These are phyloP conservation scores for Fusarium globosum DNA, from an alignment of 2,329 filamentous ascomycete species.

Conservation along the genomic window DNA sequence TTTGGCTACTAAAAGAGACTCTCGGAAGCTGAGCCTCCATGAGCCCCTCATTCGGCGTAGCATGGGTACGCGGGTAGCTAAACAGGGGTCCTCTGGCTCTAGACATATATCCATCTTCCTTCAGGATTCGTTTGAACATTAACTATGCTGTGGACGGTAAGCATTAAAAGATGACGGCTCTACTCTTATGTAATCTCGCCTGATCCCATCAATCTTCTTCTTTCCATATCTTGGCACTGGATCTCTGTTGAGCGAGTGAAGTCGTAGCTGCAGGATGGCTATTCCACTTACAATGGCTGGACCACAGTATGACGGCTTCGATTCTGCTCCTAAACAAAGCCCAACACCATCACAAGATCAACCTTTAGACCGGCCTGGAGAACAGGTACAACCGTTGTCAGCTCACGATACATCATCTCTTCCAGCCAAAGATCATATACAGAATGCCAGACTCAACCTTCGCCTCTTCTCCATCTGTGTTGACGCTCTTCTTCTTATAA, in stretches of 20 bases:
- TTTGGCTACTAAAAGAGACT: neutral
- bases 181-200: neutral
- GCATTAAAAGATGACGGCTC: neutral
- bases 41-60: slow-evolving; percentile 9
- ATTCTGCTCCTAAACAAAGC: neutral
- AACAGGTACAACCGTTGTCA: neutral
- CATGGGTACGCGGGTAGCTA: neutral
- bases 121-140: slow-evolving; percentile 4
- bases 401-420: neutral
- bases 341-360: neutral
- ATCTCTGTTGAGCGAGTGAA: neutral
- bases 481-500: slow-evolving; percentile 11
- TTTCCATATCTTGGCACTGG: neutral
- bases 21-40: slow-evolving; percentile 20
- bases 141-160: neutral
- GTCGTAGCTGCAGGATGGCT: neutral
- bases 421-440: neutral
- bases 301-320: neutral
- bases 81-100: slow-evolving; percentile 8
- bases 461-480: slow-evolving; percentile 28
- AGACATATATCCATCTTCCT: neutral
- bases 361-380: neutral
- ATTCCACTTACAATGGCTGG: slow-evolving; percentile 1
- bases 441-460: slow-evolving; percentile 22
- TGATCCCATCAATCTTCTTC: neutral